These are phyloP conservation scores for Knoxia roxburghii DNA, from an alignment of 257 asterid species.

Conservation along the genomic window DNA sequence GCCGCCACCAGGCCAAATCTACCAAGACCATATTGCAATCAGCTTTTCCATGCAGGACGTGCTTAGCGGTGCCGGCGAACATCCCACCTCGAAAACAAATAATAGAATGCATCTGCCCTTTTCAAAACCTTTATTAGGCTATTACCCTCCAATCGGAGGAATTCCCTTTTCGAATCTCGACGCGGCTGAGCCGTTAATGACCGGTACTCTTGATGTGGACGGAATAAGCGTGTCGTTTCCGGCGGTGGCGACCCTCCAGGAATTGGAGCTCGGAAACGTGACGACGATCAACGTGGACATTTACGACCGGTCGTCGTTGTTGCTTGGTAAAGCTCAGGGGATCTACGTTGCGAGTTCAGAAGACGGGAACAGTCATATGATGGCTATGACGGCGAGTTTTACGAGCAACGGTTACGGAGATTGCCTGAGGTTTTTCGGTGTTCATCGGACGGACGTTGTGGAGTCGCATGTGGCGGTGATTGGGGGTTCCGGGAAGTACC, in stretches of 20 bases:
- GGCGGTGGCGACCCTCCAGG: slow-evolving; percentile 27
- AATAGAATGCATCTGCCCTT: slow-evolving; percentile 22
- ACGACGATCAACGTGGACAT: slow-evolving; percentile 56
- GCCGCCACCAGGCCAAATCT: neutral
- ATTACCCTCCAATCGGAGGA: slow-evolving; percentile 22
- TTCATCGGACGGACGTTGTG: slow-evolving; percentile 43
- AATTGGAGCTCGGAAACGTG: slow-evolving; percentile 48
- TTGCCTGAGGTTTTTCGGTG: slow-evolving; percentile 57
- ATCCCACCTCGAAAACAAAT: slow-evolving; percentile 13
- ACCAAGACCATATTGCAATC: neutral
- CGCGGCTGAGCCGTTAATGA: slow-evolving; percentile 14
- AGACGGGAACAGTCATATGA: slow-evolving; percentile 61
- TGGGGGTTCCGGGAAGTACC: slow-evolving; percentile 66
- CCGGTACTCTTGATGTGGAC: slow-evolving; percentile 21
- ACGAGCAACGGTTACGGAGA: slow-evolving; percentile 50
- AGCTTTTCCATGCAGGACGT: slow-evolving; percentile 28
- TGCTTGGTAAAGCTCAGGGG: slow-evolving; percentile 68
- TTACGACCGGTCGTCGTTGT: slow-evolving; percentile 42
- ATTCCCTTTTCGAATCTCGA: slow-evolving; percentile 11
- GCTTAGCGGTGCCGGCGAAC: slow-evolving; percentile 10
- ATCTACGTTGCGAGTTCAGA: slow-evolving; percentile 69
- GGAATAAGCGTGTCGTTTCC: slow-evolving; percentile 29
- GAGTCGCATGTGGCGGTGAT: slow-evolving; percentile 72
- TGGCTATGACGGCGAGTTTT: slow-evolving; percentile 67
- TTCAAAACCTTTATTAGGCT: slow-evolving; percentile 29